Evolutionary conservation across 139 green algal species (phyloP), one percentile per base, ranked within the genome.

Genomic region (Closterium sp.): DNA sequence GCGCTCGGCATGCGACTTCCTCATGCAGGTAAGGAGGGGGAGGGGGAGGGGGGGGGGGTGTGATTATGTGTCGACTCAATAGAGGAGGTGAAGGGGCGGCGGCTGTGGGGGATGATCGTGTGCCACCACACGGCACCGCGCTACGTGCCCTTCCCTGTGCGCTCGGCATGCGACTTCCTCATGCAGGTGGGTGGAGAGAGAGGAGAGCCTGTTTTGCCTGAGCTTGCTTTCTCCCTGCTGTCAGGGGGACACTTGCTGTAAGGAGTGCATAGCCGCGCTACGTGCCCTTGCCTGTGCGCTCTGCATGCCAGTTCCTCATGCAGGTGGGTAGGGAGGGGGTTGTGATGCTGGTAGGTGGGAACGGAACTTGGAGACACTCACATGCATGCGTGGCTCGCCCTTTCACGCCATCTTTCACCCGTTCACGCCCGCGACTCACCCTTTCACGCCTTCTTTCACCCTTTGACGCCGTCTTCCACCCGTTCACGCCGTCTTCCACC

Each of bases 31-130:
- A 9, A 23, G 84, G 83, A 32, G 83, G 31, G 83, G 21, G 83
- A 34, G n/a, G 30, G 83, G 28, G 55, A 28, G 55, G 23, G 55
- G n/a, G 30, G 83, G 28, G 55, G 23, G 55, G 23, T 16, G 55
- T 76, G 55, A 16, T 55, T 12, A 55, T 55, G n/a, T 84, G 69
- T 84, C 69, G 69, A 84, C 69, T 4, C 69, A n/a, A n/a, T 84
- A 7, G 69, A 84, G 5, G 69, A 84, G 69, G 69, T 84, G 43
- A 33, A 88, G 34, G 36, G 86, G 23, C 66, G 85, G 30, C 86
- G 87, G 87, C 35, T 93, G 86, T 93, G 91, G 91, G 91, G 91
- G 25, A 90, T 93, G 21, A 32, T 91, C 31, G 91, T 93, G 86
- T 93, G 91, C 66, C 91, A 93, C 25, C 91, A 93, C 76, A 69